Conservation (phyloP, 1,139 yeast species). For the Yamadazyma pseudoaaseri region DNA sequence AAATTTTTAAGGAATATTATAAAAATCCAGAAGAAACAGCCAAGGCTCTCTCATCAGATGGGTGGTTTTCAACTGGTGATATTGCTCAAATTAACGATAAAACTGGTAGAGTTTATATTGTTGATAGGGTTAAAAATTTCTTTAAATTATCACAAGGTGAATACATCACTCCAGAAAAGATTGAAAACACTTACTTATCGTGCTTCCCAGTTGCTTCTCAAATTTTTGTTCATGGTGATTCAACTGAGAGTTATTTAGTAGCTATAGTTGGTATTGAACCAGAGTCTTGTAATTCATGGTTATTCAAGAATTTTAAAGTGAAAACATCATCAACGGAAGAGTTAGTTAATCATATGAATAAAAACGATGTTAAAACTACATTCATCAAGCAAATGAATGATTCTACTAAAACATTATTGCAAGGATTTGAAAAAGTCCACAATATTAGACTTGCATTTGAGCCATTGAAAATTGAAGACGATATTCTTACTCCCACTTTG, state of each 20-base stretch:
- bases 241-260: constrained; percentile 28
- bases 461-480: constrained; percentile 39
- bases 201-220: constrained; percentile 53
- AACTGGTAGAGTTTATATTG: constrained; percentile 56
- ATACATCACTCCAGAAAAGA: constrained; percentile 76
- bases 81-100: constrained; percentile 53
- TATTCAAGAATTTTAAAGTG: constrained; percentile 16
- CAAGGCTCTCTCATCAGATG: constrained; percentile 25
- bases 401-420: constrained; percentile 22
- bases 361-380: constrained; percentile 21
- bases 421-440: constrained; percentile 38
- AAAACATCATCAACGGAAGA: constrained; percentile 17
- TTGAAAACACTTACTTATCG: constrained; percentile 64
- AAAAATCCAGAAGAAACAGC: constrained; percentile 44
- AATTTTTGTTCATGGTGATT: constrained; percentile 49
- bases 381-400: constrained; percentile 29
- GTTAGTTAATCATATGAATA: constrained; percentile 24
- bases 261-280: constrained; percentile 45
- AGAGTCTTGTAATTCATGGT: constrained; percentile 19
- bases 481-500: constrained; percentile 42
- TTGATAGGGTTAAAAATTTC: constrained; percentile 79
- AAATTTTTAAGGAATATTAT: constrained; percentile 58
- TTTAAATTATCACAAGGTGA: constrained; percentile 83
- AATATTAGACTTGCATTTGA: constrained; percentile 34
- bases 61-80: constrained; percentile 81